These are phyloP conservation scores for Lactifluus piperatus DNA, from an alignment of 768 basidiomycete genomes.

Conservation along the genomic window DNA sequence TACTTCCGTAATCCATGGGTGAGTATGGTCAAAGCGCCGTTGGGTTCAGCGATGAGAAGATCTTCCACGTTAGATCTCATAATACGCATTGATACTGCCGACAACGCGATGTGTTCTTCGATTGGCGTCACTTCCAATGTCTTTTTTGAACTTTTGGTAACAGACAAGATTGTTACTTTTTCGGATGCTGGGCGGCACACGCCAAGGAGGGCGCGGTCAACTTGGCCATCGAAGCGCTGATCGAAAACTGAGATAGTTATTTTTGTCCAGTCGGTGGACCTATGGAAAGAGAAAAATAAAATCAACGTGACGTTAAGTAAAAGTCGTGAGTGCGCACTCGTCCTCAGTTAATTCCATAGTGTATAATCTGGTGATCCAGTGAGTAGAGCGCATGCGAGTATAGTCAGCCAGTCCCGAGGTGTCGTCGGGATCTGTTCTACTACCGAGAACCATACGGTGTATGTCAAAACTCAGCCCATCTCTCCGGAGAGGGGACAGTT, in stretches of 20 bases:
- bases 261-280: conserved; percentile 30
- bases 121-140: conserved; percentile 35
- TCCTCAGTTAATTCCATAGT: conserved; percentile 37
- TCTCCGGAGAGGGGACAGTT: conserved; percentile 34
- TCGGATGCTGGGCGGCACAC: conserved; percentile 44
- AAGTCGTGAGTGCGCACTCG: conserved; percentile 35
- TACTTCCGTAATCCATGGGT: conserved; percentile 48
- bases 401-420: conserved; percentile 40
- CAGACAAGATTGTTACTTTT: conserved; percentile 37
- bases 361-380: conserved; percentile 61
- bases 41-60: conserved; percentile 53
- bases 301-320: background rate
- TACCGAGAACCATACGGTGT: conserved; percentile 62
- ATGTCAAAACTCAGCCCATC: conserved; percentile 52
- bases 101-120: conserved; percentile 36
- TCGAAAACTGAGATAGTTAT: conserved; percentile 59
- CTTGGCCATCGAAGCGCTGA: conserved; percentile 49
- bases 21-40: conserved; percentile 45
- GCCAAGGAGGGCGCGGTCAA: conserved; percentile 44
- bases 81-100: conserved; percentile 49
- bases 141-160: conserved; percentile 37
- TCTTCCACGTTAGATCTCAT: conserved; percentile 61
- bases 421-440: conserved; percentile 36
- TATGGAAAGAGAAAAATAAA: background rate
- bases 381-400: conserved; percentile 59